Percentiles rank a stretch among this genome's conserved stretches.
phyloP scores from a whole-genome alignment of 148 eudicot species.

The Beta vulgaris region DNA sequence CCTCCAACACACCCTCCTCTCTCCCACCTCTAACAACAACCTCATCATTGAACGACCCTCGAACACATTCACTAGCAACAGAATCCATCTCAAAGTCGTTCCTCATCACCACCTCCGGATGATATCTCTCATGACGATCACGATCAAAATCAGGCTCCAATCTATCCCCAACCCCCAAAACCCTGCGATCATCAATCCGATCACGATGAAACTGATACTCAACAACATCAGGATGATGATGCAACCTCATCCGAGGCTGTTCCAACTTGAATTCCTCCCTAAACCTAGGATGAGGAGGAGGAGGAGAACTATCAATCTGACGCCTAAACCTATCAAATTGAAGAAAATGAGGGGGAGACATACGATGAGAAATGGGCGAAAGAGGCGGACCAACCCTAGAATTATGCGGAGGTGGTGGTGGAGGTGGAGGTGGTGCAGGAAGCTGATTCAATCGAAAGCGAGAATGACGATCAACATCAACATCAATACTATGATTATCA shows the following conservation, averaged over 20 bases:
- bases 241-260: slow-evolving; percentile 3
- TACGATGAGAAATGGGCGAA: background rate
- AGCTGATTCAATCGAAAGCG: background rate
- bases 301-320: slow-evolving; percentile 17
- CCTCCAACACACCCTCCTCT: slow-evolving; percentile 22
- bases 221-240: background rate
- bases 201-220: slow-evolving; percentile 6
- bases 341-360: background rate
- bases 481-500: background rate
- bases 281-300: slow-evolving; percentile 23
- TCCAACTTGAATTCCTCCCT: slow-evolving; percentile 11
- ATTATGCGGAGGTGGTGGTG: background rate
- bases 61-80: slow-evolving; percentile 17
- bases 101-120: slow-evolving; percentile 13
- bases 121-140: slow-evolving; percentile 13
- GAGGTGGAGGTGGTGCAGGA: background rate
- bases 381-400: slow-evolving; percentile 20
- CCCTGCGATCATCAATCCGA: slow-evolving; percentile 13
- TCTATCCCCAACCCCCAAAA: slow-evolving; percentile 15
- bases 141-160: slow-evolving; percentile 13
- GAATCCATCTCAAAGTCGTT: slow-evolving; percentile 22
- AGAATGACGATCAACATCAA: background rate
- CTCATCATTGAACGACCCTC: slow-evolving; percentile 16
- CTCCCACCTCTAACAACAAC: slow-evolving; percentile 22
- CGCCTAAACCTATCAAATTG: slow-evolving; percentile 24